Evolutionary conservation across 2,329 filamentous ascomycete species (phyloP).

Genomic region (Colletotrichum eleusines): DNA sequence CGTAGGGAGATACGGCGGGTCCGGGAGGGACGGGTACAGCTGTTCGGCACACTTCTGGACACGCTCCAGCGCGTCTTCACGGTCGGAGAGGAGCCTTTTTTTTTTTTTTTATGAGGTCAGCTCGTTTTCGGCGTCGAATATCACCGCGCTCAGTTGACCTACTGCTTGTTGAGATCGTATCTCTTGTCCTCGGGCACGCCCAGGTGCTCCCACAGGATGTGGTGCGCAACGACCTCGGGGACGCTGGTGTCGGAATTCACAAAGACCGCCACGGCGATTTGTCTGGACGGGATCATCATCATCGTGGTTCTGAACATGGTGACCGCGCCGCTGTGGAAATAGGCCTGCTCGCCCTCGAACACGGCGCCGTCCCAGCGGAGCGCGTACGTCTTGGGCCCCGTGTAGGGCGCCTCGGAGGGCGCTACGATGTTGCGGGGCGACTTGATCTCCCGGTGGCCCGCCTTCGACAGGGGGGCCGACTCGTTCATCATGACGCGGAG

Average conservation of each 20-base stretch:
- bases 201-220: slow-evolving; percentile 50
- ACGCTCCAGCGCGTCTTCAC: background rate
- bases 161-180: slow-evolving; percentile 40
- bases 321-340: slow-evolving; percentile 49
- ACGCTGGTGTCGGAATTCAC: slow-evolving; percentile 43
- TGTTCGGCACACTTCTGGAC: slow-evolving; percentile 42
- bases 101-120: background rate
- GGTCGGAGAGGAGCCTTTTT: background rate
- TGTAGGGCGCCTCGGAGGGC: slow-evolving; percentile 38
- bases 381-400: slow-evolving; percentile 45
- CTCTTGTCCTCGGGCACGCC: slow-evolving; percentile 41
- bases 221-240: slow-evolving; percentile 45
- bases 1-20: slow-evolving; percentile 48
- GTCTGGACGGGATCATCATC: slow-evolving; percentile 50
- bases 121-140: background rate
- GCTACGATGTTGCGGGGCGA: slow-evolving; percentile 45
- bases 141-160: background rate
- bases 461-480: slow-evolving; percentile 46
- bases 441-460: slow-evolving; percentile 46
- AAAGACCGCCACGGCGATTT: slow-evolving; percentile 50
- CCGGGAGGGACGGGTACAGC: slow-evolving; percentile 39
- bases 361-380: slow-evolving; percentile 49
- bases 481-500: slow-evolving; percentile 50
- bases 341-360: slow-evolving; percentile 47
- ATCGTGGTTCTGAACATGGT: slow-evolving; percentile 47